Conservation (phyloP, 345 rosid species). For the Hibiscus mutabilis region DNA sequence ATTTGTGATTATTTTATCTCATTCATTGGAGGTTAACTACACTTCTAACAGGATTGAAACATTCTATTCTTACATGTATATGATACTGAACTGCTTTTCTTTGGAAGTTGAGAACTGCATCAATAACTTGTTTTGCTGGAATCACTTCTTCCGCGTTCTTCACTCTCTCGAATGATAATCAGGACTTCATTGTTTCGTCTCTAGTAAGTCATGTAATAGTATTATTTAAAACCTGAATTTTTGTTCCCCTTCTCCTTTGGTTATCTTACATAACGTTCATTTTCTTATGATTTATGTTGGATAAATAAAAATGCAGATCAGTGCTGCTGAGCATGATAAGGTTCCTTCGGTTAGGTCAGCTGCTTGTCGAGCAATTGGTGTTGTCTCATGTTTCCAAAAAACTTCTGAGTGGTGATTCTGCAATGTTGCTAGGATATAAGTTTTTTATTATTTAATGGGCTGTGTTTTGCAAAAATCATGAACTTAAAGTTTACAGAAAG, state of each 20-base stretch:
- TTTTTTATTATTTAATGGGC: conserved; percentile 11
- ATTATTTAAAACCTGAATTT: conserved; percentile 3
- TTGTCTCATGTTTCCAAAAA: conserved; percentile 73
- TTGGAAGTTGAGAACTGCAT: conserved; percentile 71
- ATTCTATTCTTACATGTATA: neutral
- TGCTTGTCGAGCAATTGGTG: conserved; percentile 96
- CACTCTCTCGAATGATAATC: conserved; percentile 48
- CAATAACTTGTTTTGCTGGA: conserved; percentile 92
- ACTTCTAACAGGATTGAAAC: neutral
- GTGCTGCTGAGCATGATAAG: conserved; percentile 58
- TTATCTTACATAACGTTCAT: neutral
- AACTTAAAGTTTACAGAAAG: conserved; percentile 25
- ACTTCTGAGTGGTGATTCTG: conserved; percentile 52
- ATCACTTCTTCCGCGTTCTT: conserved; percentile 69
- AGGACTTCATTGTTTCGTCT: conserved; percentile 58
- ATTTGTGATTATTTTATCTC: neutral
- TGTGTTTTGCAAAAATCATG: conserved; percentile 9
- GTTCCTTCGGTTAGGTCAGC: conserved; percentile 86
- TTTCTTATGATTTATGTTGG: conserved; percentile 1
- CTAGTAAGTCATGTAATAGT: conserved; percentile 40
- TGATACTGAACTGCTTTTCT: conserved; percentile 10
- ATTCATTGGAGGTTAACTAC: neutral
- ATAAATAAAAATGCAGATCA: conserved; percentile 37
- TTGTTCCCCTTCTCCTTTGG: conserved; percentile 3
- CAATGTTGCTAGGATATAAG: conserved; percentile 6